Evolutionary conservation across 805 yeast genomes (phyloP), one percentile per base, ranked within the genome.

Genomic region (Komagataella pseudopastoris): DNA sequence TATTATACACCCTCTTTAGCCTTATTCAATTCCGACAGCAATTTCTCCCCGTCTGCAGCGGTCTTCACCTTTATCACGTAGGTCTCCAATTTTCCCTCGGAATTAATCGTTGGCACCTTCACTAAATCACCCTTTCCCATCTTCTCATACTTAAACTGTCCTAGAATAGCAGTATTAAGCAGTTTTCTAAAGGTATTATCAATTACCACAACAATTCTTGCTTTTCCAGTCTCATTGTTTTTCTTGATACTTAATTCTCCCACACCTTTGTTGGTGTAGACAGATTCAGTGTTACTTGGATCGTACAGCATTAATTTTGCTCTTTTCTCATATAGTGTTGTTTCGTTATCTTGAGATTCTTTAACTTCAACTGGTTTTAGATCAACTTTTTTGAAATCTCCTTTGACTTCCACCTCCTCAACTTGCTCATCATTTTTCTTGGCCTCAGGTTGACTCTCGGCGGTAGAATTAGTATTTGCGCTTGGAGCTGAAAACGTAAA

Each of bases 311-410:
- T 80, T 48, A 88, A 70, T 60, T 88, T 88, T 3, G 91, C 76
- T 59, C 85, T 76, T 59, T 85, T 82, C 47, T 82, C 76, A 58
- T 76, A 85, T 23, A 78, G 59, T 0, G 74, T 62, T 1, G 72
- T 78, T 67, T 91, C 97, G 51, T 78, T 75, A 66, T 89, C 96
- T 67, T 91, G 97, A 17, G 96, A 97, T 6, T 91, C 85, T 57
- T 75, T 71, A 16, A 71, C 76, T 5, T 76, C 78, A 10, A 81
- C 71, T 51, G 81, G 75, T 18, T 70, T 67, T 53, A 78, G 71
- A 52, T 66, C 65, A 47, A 66, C 74, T 14, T 72, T 65, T 6
- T 76, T 66, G 56, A 74, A 79, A 56, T 78, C 71, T 1, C 73
- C 78, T 46, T 71, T 73, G 4, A 72, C 74, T 52, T 72, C 75